Evolutionary conservation across 2,329 filamentous ascomycete species (phyloP).

Genomic region (Diaporthe sp.): DNA sequence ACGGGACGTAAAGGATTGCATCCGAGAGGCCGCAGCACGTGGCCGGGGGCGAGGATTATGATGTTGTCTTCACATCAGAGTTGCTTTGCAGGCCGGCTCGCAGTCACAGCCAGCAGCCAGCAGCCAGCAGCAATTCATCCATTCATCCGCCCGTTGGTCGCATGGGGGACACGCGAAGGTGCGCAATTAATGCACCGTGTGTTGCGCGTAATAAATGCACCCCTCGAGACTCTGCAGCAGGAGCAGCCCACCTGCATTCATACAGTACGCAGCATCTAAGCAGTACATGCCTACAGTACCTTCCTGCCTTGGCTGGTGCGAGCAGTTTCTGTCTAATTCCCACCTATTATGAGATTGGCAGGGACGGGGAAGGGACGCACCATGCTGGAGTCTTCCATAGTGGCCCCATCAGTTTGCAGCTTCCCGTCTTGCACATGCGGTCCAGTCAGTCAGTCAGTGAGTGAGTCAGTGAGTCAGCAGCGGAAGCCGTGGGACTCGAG

Average conservation of each 20-base stretch:
- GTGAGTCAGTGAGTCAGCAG: conserved; percentile 14
- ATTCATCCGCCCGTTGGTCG: conserved; percentile 10
- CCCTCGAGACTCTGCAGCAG: conserved; percentile 1
- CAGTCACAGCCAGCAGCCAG: not conserved
- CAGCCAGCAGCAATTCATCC: conserved; percentile 9
- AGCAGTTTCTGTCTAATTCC: not conserved
- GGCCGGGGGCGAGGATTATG: not conserved
- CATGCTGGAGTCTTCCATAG: conserved; percentile 16
- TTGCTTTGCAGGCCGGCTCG: conserved; percentile 8
- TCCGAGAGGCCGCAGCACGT: conserved; percentile 22
- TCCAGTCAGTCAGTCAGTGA: conserved; percentile 11
- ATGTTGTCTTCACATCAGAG: conserved; percentile 11
- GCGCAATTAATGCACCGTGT: conserved; percentile 28
- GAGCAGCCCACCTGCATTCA: conserved; percentile 10
- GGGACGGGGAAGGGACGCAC: conserved; percentile 14
- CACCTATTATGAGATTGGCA: conserved; percentile 25
- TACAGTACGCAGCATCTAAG: conserved; percentile 5
- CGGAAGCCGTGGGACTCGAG: conserved; percentile 15
- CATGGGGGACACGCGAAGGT: conserved; percentile 4
- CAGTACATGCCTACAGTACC: conserved; percentile 18
- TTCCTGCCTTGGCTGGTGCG: conserved; percentile 21
- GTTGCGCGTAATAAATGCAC: conserved; percentile 25
- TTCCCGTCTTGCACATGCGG: conserved; percentile 27
- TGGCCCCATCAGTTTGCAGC: conserved; percentile 36
- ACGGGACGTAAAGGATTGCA: conserved; percentile 5